A percentile compares a stretch with the other conserved stretches of the same genome.
These are phyloP conservation scores for Botryotinia convoluta DNA, from an alignment of 2,329 filamentous ascomycete species.

Conservation along the genomic window DNA sequence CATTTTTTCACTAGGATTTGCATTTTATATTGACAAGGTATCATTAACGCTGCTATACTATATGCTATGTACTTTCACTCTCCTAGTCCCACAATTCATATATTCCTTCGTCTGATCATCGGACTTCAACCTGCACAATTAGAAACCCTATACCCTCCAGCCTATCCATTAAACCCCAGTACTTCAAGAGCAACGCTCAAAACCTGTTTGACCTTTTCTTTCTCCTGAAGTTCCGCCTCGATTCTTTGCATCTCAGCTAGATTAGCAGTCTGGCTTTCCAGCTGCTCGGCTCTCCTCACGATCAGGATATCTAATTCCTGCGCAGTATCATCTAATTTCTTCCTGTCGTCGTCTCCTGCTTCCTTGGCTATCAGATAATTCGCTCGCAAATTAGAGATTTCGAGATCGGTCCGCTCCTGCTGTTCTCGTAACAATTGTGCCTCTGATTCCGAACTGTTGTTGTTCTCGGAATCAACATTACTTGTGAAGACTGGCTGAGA, in stretches of 20 bases:
- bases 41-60: neutral
- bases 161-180: neutral
- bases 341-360: neutral
- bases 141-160: neutral
- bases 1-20: neutral
- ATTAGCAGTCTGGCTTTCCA: neutral
- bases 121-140: neutral
- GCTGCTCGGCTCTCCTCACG: neutral
- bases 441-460: neutral
- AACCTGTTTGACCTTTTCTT: neutral
- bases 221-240: neutral
- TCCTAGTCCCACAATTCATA: neutral
- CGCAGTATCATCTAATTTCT: neutral
- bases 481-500: neutral
- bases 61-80: neutral
- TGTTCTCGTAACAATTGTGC: neutral
- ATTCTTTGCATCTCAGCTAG: neutral
- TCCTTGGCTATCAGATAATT: neutral
- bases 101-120: neutral
- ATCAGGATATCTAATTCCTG: neutral
- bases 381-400: neutral
- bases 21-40: neutral
- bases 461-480: no score
- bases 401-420: neutral
- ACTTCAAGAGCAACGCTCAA: neutral